Percentiles rank a stretch among this genome's conserved stretches.
Evolutionary conservation across 1,284 basidiomycete species (phyloP).

Genomic region (Farysia itapuensis): DNA sequence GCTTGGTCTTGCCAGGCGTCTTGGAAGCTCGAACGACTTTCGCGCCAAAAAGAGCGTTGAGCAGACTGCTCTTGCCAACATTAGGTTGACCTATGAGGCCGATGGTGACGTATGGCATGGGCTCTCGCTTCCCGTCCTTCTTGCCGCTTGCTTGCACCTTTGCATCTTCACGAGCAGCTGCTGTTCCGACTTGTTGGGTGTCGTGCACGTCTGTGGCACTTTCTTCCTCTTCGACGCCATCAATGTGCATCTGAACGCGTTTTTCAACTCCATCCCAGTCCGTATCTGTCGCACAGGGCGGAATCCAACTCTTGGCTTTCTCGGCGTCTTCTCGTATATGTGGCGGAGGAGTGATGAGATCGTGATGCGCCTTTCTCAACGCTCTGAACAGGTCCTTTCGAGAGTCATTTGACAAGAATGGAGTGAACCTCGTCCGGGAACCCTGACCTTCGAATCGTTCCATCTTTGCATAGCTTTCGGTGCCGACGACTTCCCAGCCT

Average conservation of each 20-base stretch:
- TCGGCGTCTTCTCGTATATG: slow-evolving; percentile 65
- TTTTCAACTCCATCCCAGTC: slow-evolving; percentile 40
- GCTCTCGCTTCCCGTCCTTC: slow-evolving; percentile 4
- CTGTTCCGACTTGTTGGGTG: not conserved
- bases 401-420: slow-evolving; percentile 29
- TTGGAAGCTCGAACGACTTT: slow-evolving; percentile 79
- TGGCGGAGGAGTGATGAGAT: slow-evolving; percentile 72
- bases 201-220: too few relatives aligned
- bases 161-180: not conserved
- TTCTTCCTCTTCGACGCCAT: not conserved
- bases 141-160: not conserved
- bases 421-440: slow-evolving; percentile 24
- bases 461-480: slow-evolving; percentile 37
- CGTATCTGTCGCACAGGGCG: slow-evolving; percentile 57
- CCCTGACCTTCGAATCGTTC: slow-evolving; percentile 43
- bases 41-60: slow-evolving; percentile 86
- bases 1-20: slow-evolving; percentile 92
- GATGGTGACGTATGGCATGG: slow-evolving; percentile 35
- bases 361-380: slow-evolving; percentile 70
- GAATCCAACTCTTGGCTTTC: slow-evolving; percentile 69
- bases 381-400: slow-evolving; percentile 66
- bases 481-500: slow-evolving; percentile 36
- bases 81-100: slow-evolving; percentile 72
- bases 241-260: slow-evolving; percentile 26
- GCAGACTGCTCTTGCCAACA: slow-evolving; percentile 84